Evolutionary conservation across 108 stramenopile genomes (phyloP), one percentile per base, ranked within the genome.

Genomic region (Epipyxis sp.): DNA sequence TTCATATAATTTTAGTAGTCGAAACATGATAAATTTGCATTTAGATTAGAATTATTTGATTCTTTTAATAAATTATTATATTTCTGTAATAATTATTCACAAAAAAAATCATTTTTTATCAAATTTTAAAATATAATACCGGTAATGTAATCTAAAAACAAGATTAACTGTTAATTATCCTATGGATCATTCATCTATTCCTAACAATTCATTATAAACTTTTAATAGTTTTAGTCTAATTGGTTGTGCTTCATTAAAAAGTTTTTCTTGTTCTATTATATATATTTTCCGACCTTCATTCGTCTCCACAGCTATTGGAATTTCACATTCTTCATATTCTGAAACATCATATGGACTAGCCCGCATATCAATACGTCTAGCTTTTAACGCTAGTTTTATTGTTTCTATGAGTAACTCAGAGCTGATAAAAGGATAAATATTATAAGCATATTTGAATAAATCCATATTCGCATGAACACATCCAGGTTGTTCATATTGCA

Each of bases 401-500:
- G 89, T 79, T 29, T 88, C 86, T 1, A 32, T 62, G 61, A 95
- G 59, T 76, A 94, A 46, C 2, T 59, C 84, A 40, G 91, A 58
- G 42, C 87, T 85, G 35, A 89, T 76, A 78, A 93, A 93, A 0
- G 93, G 89, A 59, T 83, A 84, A 1, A 95, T 67, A 45, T 90
- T 87, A 59, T 92, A 77, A 25, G 87, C 87, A 69, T 93, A 94
- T 82, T 94, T 94, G 59, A 97, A 83, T 68, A 97, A 79, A 77
- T 97, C 96, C 96, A 97, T 97, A 71, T 90, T 91, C 0, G 94
- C 94, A 83, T 97, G 96, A 1, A 97, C 88, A 80, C 93, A 94
- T 0, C 86, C 91, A 40, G 87, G 91, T 62, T 90, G 89, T 71
- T 93, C 92, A 76, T 89, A 90, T 42, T 89, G 88, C 16, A 54